Conservation (phyloP, 805 yeast genomes). For the Candida argentea region DNA sequence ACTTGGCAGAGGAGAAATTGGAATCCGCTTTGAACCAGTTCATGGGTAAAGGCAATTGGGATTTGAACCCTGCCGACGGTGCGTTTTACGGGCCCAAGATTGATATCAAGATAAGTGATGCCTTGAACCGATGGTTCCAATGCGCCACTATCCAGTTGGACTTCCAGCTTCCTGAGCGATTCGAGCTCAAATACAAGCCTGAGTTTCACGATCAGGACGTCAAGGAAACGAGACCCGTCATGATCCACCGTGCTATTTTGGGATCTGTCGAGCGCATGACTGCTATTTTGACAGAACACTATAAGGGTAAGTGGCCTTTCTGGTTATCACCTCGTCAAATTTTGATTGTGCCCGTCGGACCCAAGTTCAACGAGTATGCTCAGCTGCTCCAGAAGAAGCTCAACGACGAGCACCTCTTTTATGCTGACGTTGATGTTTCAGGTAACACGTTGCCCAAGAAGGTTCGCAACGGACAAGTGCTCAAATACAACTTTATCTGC, state of each 20-base stretch:
- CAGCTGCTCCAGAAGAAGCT: slow-evolving; percentile 61
- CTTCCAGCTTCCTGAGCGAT: slow-evolving; percentile 94
- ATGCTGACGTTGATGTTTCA: slow-evolving; percentile 83
- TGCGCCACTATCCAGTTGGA: slow-evolving; percentile 98
- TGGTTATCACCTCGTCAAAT: slow-evolving; percentile 99
- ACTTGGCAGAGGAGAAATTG: slow-evolving; percentile 78
- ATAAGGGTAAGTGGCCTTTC: slow-evolving; percentile 99
- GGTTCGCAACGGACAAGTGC: slow-evolving; percentile 92
- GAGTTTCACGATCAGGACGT: slow-evolving; percentile 43
- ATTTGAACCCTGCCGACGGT: slow-evolving; percentile 94
- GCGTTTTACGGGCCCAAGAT: slow-evolving; percentile 95
- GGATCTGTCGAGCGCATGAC: slow-evolving; percentile 99
- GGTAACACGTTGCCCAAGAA: slow-evolving; percentile 98
- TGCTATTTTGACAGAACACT: slow-evolving; percentile 95
- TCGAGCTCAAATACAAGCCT: slow-evolving; percentile 79
- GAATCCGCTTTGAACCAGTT: slow-evolving; percentile 74
- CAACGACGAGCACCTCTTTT: slow-evolving; percentile 63
- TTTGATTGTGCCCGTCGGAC: slow-evolving; percentile 94
- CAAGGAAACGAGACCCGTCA: slow-evolving; percentile 79
- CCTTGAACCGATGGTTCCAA: slow-evolving; percentile 94
- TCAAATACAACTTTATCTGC: slow-evolving; percentile 90
- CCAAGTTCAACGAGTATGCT: slow-evolving; percentile 85
- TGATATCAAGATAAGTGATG: slow-evolving; percentile 92
- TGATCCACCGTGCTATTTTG: slow-evolving; percentile 98
- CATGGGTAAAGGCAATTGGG: slow-evolving; percentile 79